Evolutionary conservation across 805 yeast species (phyloP), one percentile per base, ranked within the genome.

Genomic region (Candida stauntonica): DNA sequence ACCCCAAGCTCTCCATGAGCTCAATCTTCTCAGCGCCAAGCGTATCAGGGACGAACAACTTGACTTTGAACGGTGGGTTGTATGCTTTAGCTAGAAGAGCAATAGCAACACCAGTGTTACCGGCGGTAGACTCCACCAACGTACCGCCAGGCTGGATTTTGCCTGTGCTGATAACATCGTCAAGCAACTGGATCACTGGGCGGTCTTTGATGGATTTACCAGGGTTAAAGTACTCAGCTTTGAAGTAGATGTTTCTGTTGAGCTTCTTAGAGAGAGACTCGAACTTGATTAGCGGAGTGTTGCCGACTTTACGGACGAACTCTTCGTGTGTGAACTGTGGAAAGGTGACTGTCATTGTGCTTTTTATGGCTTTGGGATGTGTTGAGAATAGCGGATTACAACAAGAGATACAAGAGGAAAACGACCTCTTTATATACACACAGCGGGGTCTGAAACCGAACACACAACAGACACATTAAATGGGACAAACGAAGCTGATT

Each of bases 121-220:
- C 95, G 5, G 86, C 78, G 1, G 95, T 86, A 7, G 94, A 93
- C 60, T 86, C 95, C 51, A 74, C 84, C 2, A 86, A 74, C 13
- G 76, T 64, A 1, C 86, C 86, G 31, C 56, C 47, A 5, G 49
- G 46, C 13, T 31, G 34, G 15, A 45, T 20, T 17, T 35, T 31
- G 16, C 46, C 49, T 13, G 39, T 4, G 5, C 45, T 37, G 50
- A 84, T 84, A 38, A 79, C 81, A 24, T 72, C 73, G 31, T 77
- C 63, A 12, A 85, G 75, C 30, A 85, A 75, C 1, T 85, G 78
- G 16, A 79, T 59, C 0, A 93, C 93, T 19, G 86, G 86, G 30
- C 95, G 64, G 53, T 86, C 95, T 50, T 86, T 86, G 26, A 94
- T 88, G 28, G 87, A 79, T 1, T 89, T 91, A 1, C 86, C 95